A percentile compares a stretch with the other conserved stretches of the same genome.
These are phyloP conservation scores for Patellifolia procumbens DNA, from an alignment of 179 eudicot species.

Conservation along the genomic window DNA sequence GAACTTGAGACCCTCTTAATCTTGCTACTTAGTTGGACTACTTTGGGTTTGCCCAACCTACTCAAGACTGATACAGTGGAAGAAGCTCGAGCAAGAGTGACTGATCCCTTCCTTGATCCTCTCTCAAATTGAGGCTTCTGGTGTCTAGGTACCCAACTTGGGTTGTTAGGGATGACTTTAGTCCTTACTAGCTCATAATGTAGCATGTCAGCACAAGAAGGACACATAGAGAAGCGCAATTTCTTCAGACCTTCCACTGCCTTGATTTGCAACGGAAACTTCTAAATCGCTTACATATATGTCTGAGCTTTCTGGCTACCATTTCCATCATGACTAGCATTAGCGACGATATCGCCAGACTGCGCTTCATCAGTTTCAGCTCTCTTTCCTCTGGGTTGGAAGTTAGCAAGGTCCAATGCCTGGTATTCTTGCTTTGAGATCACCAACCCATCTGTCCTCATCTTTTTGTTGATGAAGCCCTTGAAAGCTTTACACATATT, in stretches of 20 bases:
- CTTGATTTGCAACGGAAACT: not conserved
- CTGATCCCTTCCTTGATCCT: too few species aligned
- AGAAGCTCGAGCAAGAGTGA: too few species aligned
- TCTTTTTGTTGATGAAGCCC: not conserved
- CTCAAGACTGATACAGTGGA: too few species aligned
- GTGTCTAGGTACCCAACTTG: not conserved
- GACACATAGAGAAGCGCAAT: not conserved
- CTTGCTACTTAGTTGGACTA: too few species aligned
- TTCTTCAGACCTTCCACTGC: not conserved
- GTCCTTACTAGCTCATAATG: not conserved
- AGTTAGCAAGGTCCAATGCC: not conserved
- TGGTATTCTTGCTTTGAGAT: not conserved
- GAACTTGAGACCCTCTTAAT: too few species aligned
- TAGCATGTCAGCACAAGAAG: not conserved
- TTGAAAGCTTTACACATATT: not conserved
- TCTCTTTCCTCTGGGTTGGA: not conserved
- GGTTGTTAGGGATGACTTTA: not conserved
- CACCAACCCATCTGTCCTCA: not conserved
- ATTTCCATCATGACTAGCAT: too few species aligned
- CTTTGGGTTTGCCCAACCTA: too few species aligned
- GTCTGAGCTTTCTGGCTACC: too few species aligned
- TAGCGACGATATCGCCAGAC: too few species aligned
- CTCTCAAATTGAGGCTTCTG: not conserved
- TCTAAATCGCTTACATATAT: too few species aligned
- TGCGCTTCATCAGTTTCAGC: not conserved